Base-by-base conservation (phyloP, 768 basidiomycete species). In the Boletellus ananiceps region DNA sequence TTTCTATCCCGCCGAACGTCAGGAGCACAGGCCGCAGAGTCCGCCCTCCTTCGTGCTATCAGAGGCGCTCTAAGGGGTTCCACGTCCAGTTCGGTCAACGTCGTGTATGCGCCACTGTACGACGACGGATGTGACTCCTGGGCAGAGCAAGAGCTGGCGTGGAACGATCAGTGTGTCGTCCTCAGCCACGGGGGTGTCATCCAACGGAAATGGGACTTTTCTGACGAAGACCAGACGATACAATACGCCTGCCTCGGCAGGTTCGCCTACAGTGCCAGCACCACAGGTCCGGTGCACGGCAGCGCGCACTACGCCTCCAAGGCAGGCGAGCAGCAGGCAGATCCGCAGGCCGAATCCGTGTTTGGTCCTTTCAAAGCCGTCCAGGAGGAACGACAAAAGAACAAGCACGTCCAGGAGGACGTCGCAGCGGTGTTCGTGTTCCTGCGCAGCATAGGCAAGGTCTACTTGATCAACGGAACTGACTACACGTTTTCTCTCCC, bases 181-280 rank as follows among this genome's bases (percentile, higher is more conserved):
- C 70, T 87, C 56, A 82, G 79, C 50, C 72, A 73, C 15, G 89
- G 86, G 0, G 85, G 86, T 1, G 71, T 86, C 14, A 79, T 90
- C 46, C 71, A 71, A 48, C 82, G 83, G 59, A 81, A 81, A 59
- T 92, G 89, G 90, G 78, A 75, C 46, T 87, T 91, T 60, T 64
- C 71, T n/a, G 72, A 80, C 36, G 87, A 88, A 59, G 77, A 74
- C 6, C 84, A 92, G 59, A 74, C 77, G 1, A 79, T 93, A 31
- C 88, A 88, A 57, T 88, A 78, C 70, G 89, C 86, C 5, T 90
- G 88, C 60, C 71, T 86, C n/a, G 90, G 84, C 4, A 78, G 77
- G 64, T 74, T 92, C 33, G 81, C 84, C 57, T 81, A 84, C 57
- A 64, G 51, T n/a, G 59, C 62, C 3, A 68, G 65, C 35, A 57